Conservation (phyloP, 202 grass and related monocot species). For the Digitaria exilis region DNA sequence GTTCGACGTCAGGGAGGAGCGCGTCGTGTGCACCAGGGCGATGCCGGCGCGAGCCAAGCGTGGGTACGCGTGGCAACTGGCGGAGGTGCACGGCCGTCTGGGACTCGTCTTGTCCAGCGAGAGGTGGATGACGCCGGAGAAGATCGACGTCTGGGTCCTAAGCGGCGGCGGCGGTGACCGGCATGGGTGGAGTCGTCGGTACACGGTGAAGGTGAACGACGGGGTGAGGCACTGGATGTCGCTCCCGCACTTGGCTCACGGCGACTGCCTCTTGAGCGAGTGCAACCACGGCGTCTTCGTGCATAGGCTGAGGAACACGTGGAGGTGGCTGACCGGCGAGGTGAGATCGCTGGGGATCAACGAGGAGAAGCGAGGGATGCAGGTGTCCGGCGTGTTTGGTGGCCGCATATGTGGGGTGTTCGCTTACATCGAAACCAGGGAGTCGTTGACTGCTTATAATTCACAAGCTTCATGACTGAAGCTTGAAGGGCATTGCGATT, state of each 20-base stretch:
- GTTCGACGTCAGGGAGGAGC: constrained; percentile 9
- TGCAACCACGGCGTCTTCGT: accelerated
- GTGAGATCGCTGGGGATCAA: not conserved
- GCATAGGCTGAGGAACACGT: not conserved
- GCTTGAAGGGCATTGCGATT: not conserved
- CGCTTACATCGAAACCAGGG: not conserved
- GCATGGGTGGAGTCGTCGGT: not conserved
- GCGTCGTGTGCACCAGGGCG: not conserved
- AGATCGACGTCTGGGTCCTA: not conserved
- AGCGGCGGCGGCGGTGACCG: not conserved
- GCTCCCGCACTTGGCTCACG: not conserved
- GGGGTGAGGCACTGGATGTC: not conserved
- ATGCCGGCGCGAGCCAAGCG: not conserved
- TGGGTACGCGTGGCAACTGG: not conserved
- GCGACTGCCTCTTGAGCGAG: not conserved
- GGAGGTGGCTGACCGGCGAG: not conserved
- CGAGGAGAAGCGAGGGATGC: not conserved
- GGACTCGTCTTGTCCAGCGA: not conserved
- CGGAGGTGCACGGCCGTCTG: not conserved
- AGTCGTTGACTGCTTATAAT: not conserved
- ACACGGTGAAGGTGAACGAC: not conserved
- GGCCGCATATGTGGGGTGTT: not conserved
- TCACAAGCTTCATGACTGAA: not conserved
- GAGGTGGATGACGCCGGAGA: not conserved
- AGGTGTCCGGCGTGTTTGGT: not conserved